Evolutionary conservation across 148 eudicot genomes (phyloP).

Genomic region (Cornus kousa): DNA sequence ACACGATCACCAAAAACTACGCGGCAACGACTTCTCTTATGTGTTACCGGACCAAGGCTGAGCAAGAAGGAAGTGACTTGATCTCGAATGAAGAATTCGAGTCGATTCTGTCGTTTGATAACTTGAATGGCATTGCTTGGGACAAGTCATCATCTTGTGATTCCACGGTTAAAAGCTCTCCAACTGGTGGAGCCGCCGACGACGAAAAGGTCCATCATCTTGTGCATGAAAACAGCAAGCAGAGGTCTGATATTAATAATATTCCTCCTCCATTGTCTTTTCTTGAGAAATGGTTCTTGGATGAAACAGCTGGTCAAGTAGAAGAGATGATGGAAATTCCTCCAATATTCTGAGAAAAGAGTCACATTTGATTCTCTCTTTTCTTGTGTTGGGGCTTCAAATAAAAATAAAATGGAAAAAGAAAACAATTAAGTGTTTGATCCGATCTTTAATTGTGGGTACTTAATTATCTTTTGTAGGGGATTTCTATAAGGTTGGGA

Average conservation of each 20-base stretch:
- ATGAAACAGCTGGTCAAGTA: slow-evolving; percentile 46
- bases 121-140: slow-evolving; percentile 15
- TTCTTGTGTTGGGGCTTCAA: background rate
- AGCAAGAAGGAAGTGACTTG: slow-evolving; percentile 9
- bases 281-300: slow-evolving; percentile 71
- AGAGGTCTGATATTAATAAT: slow-evolving; percentile 12
- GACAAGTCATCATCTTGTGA: slow-evolving; percentile 18
- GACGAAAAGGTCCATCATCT: too few species aligned
- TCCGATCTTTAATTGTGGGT: background rate
- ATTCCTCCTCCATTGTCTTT: slow-evolving; percentile 52
- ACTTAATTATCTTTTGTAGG: background rate
- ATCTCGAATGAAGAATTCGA: slow-evolving; percentile 29
- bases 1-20: background rate
- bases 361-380: too few species aligned
- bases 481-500: slow-evolving; percentile 9
- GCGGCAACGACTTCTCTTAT: background rate
- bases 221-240: slow-evolving; percentile 1
- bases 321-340: slow-evolving; percentile 52
- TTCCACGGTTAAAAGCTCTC: slow-evolving; percentile 9
- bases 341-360: slow-evolving; percentile 29
- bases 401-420: background rate
- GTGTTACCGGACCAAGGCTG: slow-evolving; percentile 3
- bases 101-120: slow-evolving; percentile 23
- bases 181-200: background rate
- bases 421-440: background rate